These are phyloP conservation scores for Melanomma pulvis-pyrius DNA, from an alignment of 495 filamentous ascomycete species.

Conservation along the genomic window DNA sequence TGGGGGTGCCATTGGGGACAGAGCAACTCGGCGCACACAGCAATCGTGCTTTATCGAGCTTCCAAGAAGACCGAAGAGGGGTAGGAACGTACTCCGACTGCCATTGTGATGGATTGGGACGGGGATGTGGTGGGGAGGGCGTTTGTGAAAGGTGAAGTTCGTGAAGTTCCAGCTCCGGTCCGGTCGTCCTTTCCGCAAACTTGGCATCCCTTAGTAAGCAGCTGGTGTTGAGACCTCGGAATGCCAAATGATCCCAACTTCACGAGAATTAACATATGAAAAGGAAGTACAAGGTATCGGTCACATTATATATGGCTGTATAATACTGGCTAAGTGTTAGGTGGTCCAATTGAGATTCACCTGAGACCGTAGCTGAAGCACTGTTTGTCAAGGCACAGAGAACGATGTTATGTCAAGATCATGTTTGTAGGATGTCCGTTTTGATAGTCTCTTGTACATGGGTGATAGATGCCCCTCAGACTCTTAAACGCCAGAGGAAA, in stretches of 20 bases:
- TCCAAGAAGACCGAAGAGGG: constrained; percentile 31
- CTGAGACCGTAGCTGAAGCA: background rate
- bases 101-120: constrained; percentile 68
- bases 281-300: too few relatives aligned
- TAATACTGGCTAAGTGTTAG: background rate
- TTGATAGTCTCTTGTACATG: constrained; percentile 22
- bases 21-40: background rate
- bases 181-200: constrained; percentile 10
- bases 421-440: constrained; percentile 7
- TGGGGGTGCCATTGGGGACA: constrained; percentile 11
- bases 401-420: constrained; percentile 2
- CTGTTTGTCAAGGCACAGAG: background rate
- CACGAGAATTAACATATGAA: too few relatives aligned
- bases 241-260: too few relatives aligned
- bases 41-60: constrained; percentile 19
- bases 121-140: constrained; percentile 31
- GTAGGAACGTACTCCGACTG: constrained; percentile 75
- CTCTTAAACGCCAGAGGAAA: constrained; percentile 1
- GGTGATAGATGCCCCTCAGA: constrained; percentile 10
- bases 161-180: constrained; percentile 26
- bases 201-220: constrained; percentile 21
- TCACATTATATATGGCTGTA: too few relatives aligned
- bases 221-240: too few relatives aligned
- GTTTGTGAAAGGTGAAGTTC: constrained; percentile 28
- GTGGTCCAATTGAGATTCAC: background rate